Conservation (phyloP, 2,329 filamentous ascomycete species). For the Paraphoma chrysanthemicola region DNA sequence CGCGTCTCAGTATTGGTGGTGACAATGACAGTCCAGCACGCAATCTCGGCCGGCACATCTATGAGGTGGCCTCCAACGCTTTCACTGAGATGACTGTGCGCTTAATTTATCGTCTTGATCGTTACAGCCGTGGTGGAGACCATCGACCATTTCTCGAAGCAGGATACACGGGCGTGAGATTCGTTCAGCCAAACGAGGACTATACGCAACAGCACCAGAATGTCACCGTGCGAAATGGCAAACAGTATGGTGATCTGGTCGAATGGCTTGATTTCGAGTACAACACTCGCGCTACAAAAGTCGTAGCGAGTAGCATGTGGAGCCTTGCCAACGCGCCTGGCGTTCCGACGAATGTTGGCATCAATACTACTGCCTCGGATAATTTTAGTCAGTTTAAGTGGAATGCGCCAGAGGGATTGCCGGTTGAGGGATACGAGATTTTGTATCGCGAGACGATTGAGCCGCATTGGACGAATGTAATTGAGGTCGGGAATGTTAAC, state of each 20-base stretch:
- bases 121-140: conserved; percentile 63
- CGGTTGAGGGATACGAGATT: conserved; percentile 58
- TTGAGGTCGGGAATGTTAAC: conserved; percentile 54
- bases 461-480: conserved; percentile 56
- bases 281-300: conserved; percentile 59
- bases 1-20: conserved; percentile 44
- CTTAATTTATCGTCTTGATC: conserved; percentile 61
- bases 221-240: conserved; percentile 54
- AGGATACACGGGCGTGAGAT: conserved; percentile 60
- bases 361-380: conserved; percentile 52
- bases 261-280: conserved; percentile 63
- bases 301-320: conserved; percentile 61
- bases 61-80: conserved; percentile 58
- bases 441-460: conserved; percentile 60
- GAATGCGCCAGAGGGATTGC: conserved; percentile 47
- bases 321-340: conserved; percentile 59
- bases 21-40: conserved; percentile 62
- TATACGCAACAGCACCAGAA: conserved; percentile 65
- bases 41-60: conserved; percentile 60
- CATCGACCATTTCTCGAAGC: conserved; percentile 60
- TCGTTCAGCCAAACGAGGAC: conserved; percentile 63
- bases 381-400: conserved; percentile 59
- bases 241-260: conserved; percentile 60
- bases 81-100: conserved; percentile 61
- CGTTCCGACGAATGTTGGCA: conserved; percentile 54